Evolutionary conservation across 116 monocot species (phyloP), one percentile per base, ranked within the genome.

Genomic region (Trichopus zeylanicus): DNA sequence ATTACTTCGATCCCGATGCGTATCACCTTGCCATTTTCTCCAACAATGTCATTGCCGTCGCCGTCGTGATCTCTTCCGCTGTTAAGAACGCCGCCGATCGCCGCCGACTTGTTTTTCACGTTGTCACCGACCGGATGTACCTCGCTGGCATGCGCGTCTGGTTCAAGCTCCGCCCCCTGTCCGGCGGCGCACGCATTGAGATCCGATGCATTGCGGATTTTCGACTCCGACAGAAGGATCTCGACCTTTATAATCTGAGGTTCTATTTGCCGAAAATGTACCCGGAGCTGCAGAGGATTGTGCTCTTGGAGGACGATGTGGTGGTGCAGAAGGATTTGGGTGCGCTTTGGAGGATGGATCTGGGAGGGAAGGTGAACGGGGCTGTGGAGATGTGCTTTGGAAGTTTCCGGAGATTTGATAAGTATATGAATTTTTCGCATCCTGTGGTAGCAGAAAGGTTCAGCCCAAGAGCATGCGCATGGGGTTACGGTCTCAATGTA

Each of bases 341-440:
- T 0, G 71, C 64, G 28, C 69, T 94, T 13, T 94, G 80, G 78
- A 69, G 20, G 31, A 20, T 69, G 31, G 89, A 94, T 66, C 57
- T 94, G 64, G 89, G 81, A 11, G 89, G 86, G 46, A 86, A 65
- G 71, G 94, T 89, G 63, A 94, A 94, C 16, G 94, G 86, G 3
- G 94, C 89, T 4, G 89, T 89, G 30, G 89, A 94, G 76, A 94
- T 65, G 56, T 94, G 94, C 61, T 94, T 94, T 26, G 94, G 94
- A 6, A 64, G 74, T 2, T 94, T 94, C 71, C 56, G 66, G 47
- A 60, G 94, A 42, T 94, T 75, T 46, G 34, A 63, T 2, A 53
- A 71, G 56, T 94, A 94, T 30, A 34, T 94, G 59, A 94, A 94
- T 59, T 94, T 94, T 65, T 88, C 89, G 24, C 57, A 74, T 60